These are phyloP conservation scores for Ogataea neopini DNA, from an alignment of 805 yeast species.

Conservation along the genomic window DNA sequence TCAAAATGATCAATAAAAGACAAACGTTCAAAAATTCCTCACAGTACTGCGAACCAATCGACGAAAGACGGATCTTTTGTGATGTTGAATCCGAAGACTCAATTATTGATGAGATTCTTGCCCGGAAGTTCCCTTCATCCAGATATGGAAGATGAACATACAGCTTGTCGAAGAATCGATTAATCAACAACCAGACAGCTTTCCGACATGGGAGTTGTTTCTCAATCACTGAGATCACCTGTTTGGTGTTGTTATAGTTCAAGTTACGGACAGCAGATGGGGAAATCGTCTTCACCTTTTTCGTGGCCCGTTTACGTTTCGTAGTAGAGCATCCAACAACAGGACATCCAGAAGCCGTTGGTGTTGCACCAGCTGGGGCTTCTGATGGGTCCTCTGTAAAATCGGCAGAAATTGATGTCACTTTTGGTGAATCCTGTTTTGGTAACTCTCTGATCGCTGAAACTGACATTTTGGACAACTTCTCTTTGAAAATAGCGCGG, in stretches of 20 bases:
- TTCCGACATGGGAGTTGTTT: slow-evolving; percentile 53
- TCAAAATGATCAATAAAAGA: slow-evolving; percentile 49
- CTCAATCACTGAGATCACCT: slow-evolving; percentile 42
- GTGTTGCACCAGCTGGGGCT: not conserved
- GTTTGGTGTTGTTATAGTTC: slow-evolving; percentile 43
- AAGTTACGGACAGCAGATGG: slow-evolving; percentile 37
- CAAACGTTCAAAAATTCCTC: slow-evolving; percentile 53
- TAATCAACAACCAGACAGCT: slow-evolving; percentile 55
- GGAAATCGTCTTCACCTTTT: slow-evolving; percentile 30
- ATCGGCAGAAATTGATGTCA: slow-evolving; percentile 29
- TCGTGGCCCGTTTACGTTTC: slow-evolving; percentile 17
- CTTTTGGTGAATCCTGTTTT: slow-evolving; percentile 25
- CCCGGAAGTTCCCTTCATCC: slow-evolving; percentile 55
- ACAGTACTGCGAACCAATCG: slow-evolving; percentile 37
- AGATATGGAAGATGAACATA: slow-evolving; percentile 68
- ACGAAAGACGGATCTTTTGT: slow-evolving; percentile 30
- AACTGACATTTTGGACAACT: slow-evolving; percentile 33
- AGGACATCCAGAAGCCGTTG: slow-evolving; percentile 15
- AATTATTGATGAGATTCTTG: slow-evolving; percentile 44
- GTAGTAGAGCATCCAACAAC: slow-evolving; percentile 5
- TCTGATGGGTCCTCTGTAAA: slow-evolving; percentile 18
- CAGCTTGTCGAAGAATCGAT: slow-evolving; percentile 57
- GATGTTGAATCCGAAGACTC: slow-evolving; percentile 41
- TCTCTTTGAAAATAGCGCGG: slow-evolving; percentile 38
- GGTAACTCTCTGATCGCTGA: slow-evolving; percentile 32